Evolutionary conservation across 257 asterid genomes (phyloP).

Genomic region (Asclepias syriaca): DNA sequence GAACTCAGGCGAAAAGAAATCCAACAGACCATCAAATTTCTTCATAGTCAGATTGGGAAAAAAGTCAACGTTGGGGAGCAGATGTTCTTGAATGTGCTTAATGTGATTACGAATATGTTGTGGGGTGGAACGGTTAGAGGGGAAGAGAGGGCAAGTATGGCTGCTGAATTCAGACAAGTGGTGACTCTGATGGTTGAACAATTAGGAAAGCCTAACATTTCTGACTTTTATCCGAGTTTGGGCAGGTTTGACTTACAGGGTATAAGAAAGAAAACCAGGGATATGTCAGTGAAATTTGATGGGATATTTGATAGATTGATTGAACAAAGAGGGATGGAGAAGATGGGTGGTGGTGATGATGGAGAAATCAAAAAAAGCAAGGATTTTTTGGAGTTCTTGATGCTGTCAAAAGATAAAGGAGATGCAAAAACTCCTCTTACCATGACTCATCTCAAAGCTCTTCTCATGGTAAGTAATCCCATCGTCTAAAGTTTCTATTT

Average conservation of each 20-base stretch:
- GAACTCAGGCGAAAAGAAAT: constrained; percentile 44
- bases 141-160: constrained; percentile 45
- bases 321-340: constrained; percentile 20
- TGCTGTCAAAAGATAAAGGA: constrained; percentile 42
- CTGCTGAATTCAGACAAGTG: constrained; percentile 50
- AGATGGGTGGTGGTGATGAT: not conserved
- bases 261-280: constrained; percentile 42
- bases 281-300: constrained; percentile 41
- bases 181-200: constrained; percentile 47
- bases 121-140: constrained; percentile 74
- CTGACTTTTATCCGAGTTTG: constrained; percentile 63
- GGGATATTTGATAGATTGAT: constrained; percentile 48
- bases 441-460: constrained; percentile 58
- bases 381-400: constrained; percentile 61
- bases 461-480: constrained; percentile 51
- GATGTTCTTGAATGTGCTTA: constrained; percentile 56
- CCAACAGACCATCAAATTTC: constrained; percentile 34
- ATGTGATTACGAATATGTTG: constrained; percentile 70
- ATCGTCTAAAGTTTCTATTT: not conserved
- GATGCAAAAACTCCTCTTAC: constrained; percentile 51
- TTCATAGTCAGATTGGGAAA: constrained; percentile 28
- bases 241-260: constrained; percentile 71
- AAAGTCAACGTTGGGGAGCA: constrained; percentile 56
- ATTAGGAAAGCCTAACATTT: constrained; percentile 54
- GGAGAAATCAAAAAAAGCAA: constrained; percentile 16